A percentile compares a stretch with the other conserved stretches of the same genome.
These are phyloP conservation scores for Podaxis sp. DNA, from an alignment of 768 basidiomycete species.

Conservation along the genomic window DNA sequence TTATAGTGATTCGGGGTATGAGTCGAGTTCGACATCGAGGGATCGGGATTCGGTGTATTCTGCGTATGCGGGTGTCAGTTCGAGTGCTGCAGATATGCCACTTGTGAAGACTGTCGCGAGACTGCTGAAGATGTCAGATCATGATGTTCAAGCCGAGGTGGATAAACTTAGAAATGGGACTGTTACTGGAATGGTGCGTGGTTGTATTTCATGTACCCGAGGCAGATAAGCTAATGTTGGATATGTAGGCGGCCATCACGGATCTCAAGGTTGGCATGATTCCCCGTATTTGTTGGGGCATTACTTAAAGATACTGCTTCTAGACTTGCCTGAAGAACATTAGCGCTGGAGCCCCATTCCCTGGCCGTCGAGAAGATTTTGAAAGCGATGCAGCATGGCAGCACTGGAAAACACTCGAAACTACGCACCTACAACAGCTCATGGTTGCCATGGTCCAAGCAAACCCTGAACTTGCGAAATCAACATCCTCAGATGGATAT, in stretches of 20 bases:
- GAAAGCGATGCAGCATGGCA: slow-evolving; percentile 79
- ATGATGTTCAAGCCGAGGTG: slow-evolving; percentile 71
- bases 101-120: slow-evolving; percentile 67
- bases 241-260: slow-evolving; percentile 69
- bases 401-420: slow-evolving; percentile 81
- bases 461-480: slow-evolving; percentile 86
- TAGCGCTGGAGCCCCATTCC: slow-evolving; percentile 79
- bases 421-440: slow-evolving; percentile 80
- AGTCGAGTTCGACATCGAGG: slow-evolving; percentile 57
- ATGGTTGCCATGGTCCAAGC: slow-evolving; percentile 84
- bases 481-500: slow-evolving; percentile 57
- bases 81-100: slow-evolving; percentile 71
- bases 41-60: slow-evolving; percentile 50
- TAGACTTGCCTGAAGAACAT: slow-evolving; percentile 92
- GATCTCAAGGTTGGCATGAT: slow-evolving; percentile 72
- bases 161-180: slow-evolving; percentile 56
- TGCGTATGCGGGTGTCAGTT: slow-evolving; percentile 34
- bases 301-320: slow-evolving; percentile 14
- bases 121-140: slow-evolving; percentile 74
- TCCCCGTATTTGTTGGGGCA: not conserved
- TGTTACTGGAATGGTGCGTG: slow-evolving; percentile 74
- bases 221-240: not conserved
- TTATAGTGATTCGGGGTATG: slow-evolving; percentile 66
- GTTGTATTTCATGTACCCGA: not conserved
- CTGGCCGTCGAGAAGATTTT: slow-evolving; percentile 87